Evolutionary conservation across 23 red algal genomes (phyloP).

Genomic region (Pyropia haitanensis): DNA sequence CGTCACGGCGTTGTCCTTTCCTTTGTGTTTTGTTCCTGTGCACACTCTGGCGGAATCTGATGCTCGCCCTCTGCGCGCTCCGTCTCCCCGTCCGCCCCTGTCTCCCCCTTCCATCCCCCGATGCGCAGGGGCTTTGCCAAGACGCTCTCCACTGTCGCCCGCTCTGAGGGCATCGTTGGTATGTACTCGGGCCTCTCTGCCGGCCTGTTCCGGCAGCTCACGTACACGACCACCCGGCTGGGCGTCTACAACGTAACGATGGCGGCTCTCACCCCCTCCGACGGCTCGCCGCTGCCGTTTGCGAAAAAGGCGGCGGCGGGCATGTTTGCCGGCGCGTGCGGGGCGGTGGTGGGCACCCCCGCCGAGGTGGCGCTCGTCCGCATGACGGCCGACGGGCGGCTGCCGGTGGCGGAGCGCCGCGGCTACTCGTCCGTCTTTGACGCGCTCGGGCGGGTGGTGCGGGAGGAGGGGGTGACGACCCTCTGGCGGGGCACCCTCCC

Average conservation of each 20-base stretch:
- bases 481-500: constrained; percentile 85
- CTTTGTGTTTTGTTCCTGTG: too few relatives aligned
- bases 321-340: constrained; percentile 66
- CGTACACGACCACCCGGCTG: constrained; percentile 86
- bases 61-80: too few relatives aligned
- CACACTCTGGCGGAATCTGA: too few relatives aligned
- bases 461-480: constrained; percentile 83
- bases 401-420: constrained; percentile 47
- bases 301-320: constrained; percentile 71
- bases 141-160: constrained; percentile 32
- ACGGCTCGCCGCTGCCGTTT: constrained; percentile 70
- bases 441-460: constrained; percentile 70
- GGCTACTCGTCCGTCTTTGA: constrained; percentile 83
- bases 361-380: constrained; percentile 87
- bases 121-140: constrained; percentile 27
- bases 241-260: constrained; percentile 72
- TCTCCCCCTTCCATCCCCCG: too few relatives aligned
- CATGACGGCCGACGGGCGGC: constrained; percentile 90
- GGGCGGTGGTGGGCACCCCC: constrained; percentile 80
- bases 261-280: constrained; percentile 34
- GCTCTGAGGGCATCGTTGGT: constrained; percentile 43
- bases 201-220: constrained; percentile 86
- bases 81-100: too few relatives aligned
- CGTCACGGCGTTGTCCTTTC: too few relatives aligned
- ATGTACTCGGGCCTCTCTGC: constrained; percentile 84